These are phyloP conservation scores for Xylaria arbuscula DNA, from an alignment of 2,329 filamentous ascomycete genomes.

Conservation along the genomic window DNA sequence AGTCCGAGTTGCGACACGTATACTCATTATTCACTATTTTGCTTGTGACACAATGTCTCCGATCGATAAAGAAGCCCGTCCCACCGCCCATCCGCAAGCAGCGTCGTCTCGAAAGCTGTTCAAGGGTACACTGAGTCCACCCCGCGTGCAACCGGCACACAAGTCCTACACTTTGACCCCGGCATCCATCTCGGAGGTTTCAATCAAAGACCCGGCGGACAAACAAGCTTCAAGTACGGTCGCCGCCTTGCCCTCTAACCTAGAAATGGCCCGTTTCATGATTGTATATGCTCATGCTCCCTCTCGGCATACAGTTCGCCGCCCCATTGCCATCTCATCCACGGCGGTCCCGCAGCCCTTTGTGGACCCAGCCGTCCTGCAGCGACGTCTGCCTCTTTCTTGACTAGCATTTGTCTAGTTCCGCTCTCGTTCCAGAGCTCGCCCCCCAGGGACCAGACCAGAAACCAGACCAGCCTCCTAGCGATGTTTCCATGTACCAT, in stretches of 20 bases:
- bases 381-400: slow-evolving; percentile 37
- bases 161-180: slow-evolving; percentile 46
- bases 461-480: no score
- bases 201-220: slow-evolving; percentile 38
- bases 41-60: slow-evolving; percentile 22
- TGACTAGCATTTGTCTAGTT: slow-evolving; percentile 9
- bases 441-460: slow-evolving; percentile 7
- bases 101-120: slow-evolving; percentile 38
- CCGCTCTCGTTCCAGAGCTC: slow-evolving; percentile 12
- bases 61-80: slow-evolving; percentile 17
- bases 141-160: slow-evolving; percentile 36
- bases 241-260: slow-evolving; percentile 1
- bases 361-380: slow-evolving; percentile 48
- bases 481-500: slow-evolving; percentile 10
- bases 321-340: slow-evolving; percentile 45
- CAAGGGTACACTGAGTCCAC: slow-evolving; percentile 43
- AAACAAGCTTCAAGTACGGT: slow-evolving; percentile 40
- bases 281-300: background rate
- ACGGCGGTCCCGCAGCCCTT: slow-evolving; percentile 49
- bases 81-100: slow-evolving; percentile 16
- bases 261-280: slow-evolving; percentile 18
- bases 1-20: background rate
- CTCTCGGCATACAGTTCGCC: slow-evolving; percentile 40
- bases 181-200: slow-evolving; percentile 43
- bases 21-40: background rate